Percentiles rank a stretch among this genome's conserved stretches.
Evolutionary conservation across 1,284 basidiomycete genomes (phyloP).

Genomic region (Cutaneotrichosporon daszewskae): DNA sequence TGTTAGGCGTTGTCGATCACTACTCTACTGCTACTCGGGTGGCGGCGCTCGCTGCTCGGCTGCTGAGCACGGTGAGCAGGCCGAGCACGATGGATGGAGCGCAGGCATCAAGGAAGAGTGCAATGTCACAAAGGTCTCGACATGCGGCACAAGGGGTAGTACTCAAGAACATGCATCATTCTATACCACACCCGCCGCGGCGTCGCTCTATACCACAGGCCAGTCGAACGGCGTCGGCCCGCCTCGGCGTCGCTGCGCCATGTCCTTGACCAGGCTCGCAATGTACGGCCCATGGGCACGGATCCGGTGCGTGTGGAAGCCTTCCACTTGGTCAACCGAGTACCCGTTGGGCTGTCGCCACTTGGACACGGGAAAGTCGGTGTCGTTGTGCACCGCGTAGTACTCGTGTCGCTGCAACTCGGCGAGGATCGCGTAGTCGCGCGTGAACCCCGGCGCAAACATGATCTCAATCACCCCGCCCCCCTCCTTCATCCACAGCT

Average conservation of each 20-base stretch:
- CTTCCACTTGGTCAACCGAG: constrained; percentile 6
- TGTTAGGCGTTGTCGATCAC: too few relatives aligned
- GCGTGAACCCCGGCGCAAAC: constrained; percentile 40
- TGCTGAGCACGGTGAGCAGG: too few relatives aligned
- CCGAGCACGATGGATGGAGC: too few relatives aligned
- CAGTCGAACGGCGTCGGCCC: constrained; percentile 2
- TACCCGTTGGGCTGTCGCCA: constrained; percentile 21
- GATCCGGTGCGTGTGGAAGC: constrained; percentile 19
- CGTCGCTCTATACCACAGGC: not conserved
- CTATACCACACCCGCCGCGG: too few relatives aligned
- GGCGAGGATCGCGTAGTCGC: constrained; percentile 37
- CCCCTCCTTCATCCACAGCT: constrained; percentile 47
- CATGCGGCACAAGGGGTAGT: too few relatives aligned
- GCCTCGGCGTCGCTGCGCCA: constrained; percentile 7
- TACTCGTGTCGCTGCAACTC: constrained; percentile 26
- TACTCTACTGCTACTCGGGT: too few relatives aligned
- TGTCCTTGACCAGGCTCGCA: constrained; percentile 12
- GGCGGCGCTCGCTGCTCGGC: too few relatives aligned
- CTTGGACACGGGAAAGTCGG: constrained; percentile 11
- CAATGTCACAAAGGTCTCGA: too few relatives aligned
- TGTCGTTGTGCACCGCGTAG: constrained; percentile 24
- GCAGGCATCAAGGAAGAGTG: too few relatives aligned
- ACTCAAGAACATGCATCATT: too few relatives aligned
- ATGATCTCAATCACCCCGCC: constrained; percentile 48
- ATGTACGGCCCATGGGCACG: constrained; percentile 19